Conservation (phyloP, 2,329 filamentous ascomycete genomes). For the Cercospora sp. region DNA sequence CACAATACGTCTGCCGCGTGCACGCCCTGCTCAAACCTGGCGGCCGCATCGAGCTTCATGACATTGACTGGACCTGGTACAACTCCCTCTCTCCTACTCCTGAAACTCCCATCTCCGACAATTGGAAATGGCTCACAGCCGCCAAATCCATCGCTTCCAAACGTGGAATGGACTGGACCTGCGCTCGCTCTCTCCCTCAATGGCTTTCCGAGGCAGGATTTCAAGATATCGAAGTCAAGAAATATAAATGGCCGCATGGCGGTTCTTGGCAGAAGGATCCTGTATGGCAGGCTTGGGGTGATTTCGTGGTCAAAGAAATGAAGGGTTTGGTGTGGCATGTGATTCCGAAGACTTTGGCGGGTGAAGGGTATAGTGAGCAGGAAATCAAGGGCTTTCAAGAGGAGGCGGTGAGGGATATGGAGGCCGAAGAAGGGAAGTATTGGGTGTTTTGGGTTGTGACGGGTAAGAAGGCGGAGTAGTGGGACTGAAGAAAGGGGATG, state of each 20-base stretch:
- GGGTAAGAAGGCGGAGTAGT: conserved; percentile 12
- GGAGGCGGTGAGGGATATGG: conserved; percentile 12
- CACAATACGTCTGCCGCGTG: conserved; percentile 19
- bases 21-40: conserved; percentile 23
- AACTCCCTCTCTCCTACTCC: not conserved
- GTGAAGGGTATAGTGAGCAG: conserved; percentile 10
- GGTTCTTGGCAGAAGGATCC: conserved; percentile 9
- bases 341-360: conserved; percentile 13
- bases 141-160: conserved; percentile 3
- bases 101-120: conserved; percentile 13
- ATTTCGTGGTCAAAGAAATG: conserved; percentile 16
- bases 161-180: conserved; percentile 7
- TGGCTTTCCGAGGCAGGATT: conserved; percentile 28
- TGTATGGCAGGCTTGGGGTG: conserved; percentile 16
- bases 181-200: not conserved
- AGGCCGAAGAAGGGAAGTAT: conserved; percentile 18
- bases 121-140: conserved; percentile 23
- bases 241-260: conserved; percentile 25
- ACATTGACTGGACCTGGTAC: conserved; percentile 22
- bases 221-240: conserved; percentile 21
- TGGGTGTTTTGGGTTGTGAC: conserved; percentile 19
- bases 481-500: not conserved
- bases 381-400: conserved; percentile 15
- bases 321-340: conserved; percentile 15
- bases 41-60: conserved; percentile 28